These are phyloP conservation scores for Clarireedia hainanense DNA, from an alignment of 2,329 filamentous ascomycete species.

Conservation along the genomic window DNA sequence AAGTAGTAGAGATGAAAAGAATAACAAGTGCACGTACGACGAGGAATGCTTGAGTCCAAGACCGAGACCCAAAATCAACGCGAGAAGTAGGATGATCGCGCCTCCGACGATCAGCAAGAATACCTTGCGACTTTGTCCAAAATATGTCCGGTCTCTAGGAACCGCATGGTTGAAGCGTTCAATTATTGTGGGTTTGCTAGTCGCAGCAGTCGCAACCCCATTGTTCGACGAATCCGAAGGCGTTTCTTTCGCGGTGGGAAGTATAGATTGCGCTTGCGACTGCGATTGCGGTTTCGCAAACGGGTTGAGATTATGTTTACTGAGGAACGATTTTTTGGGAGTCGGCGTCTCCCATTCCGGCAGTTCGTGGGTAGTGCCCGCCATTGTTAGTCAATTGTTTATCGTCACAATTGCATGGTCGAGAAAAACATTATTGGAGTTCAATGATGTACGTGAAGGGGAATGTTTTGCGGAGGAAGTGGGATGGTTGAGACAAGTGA, in stretches of 20 bases:
- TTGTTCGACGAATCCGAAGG: background rate
- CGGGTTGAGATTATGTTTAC: slow-evolving; percentile 12
- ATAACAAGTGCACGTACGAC: slow-evolving; percentile 12
- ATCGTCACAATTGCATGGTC: background rate
- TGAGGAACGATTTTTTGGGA: slow-evolving; percentile 10
- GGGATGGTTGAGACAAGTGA: background rate
- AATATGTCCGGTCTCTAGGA: slow-evolving; percentile 14
- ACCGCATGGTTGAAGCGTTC: background rate
- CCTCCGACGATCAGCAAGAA: slow-evolving; percentile 8
- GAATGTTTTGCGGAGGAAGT: background rate
- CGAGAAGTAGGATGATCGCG: slow-evolving; percentile 20
- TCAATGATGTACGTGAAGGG: background rate
- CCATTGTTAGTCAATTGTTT: slow-evolving; percentile 8
- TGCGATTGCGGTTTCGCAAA: slow-evolving; percentile 3
- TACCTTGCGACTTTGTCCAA: slow-evolving; percentile 14
- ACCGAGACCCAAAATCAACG: slow-evolving; percentile 29
- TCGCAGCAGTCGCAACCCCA: background rate
- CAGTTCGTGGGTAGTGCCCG: slow-evolving; percentile 14
- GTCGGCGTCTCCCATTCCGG: slow-evolving; percentile 22
- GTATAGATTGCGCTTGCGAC: background rate
- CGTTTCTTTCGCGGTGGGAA: slow-evolving; percentile 4
- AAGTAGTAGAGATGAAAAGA: slow-evolving; percentile 8
- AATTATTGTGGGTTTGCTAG: background rate
- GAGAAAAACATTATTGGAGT: background rate
- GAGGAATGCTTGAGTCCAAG: slow-evolving; percentile 20